These are phyloP conservation scores for Fusarium sororula DNA, from an alignment of 2,329 filamentous ascomycete genomes.

Conservation along the genomic window DNA sequence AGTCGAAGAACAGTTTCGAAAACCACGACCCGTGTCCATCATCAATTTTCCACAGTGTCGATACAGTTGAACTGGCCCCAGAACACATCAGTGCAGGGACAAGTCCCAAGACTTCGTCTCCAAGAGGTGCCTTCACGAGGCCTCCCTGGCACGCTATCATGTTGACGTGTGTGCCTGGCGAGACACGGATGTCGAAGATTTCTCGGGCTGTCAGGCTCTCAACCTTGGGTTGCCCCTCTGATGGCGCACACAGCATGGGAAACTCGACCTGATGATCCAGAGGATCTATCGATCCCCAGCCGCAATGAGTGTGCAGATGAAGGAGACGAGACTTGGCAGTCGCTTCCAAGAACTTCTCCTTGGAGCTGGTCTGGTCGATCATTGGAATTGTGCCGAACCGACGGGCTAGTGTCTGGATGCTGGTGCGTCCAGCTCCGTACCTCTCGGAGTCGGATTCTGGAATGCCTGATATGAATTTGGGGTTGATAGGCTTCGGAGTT, in stretches of 20 bases:
- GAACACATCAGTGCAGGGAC: background rate
- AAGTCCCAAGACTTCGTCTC: background rate
- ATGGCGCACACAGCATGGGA: background rate
- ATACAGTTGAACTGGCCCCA: background rate
- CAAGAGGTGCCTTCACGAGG: background rate
- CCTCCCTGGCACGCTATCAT: background rate
- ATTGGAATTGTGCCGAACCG: background rate
- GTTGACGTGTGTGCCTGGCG: background rate
- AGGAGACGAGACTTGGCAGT: accelerated
- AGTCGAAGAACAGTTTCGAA: background rate
- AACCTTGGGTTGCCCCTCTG: too few relatives aligned
- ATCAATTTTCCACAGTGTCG: background rate
- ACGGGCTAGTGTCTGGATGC: background rate
- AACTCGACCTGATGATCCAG: background rate
- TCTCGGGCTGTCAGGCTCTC: background rate
- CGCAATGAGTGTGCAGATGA: background rate
- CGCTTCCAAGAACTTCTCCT: accelerated
- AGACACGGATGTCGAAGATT: background rate
- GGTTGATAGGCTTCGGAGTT: accelerated
- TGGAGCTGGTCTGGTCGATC: background rate
- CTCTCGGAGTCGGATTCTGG: background rate
- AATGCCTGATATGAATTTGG: background rate
- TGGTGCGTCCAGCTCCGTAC: background rate
- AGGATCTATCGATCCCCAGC: background rate
- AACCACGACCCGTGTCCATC: background rate